Conservation (phyloP, 1,284 basidiomycete genomes). For the Apiotrichum mycotoxinovorans region DNA sequence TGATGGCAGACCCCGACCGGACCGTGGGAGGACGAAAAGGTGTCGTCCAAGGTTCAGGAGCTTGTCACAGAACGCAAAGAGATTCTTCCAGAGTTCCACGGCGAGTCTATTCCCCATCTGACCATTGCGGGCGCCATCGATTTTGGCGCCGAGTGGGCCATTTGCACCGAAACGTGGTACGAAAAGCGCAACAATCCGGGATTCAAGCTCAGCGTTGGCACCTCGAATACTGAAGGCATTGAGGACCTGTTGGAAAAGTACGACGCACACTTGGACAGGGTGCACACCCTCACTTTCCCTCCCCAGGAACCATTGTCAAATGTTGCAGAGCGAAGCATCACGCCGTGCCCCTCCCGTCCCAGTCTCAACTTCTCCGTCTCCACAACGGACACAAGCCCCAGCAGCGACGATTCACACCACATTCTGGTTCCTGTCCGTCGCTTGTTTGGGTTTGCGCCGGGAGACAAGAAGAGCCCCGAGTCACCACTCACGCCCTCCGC, state of each 20-base stretch:
- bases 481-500: background rate
- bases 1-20: slow-evolving; percentile 10
- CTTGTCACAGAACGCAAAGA: slow-evolving; percentile 14
- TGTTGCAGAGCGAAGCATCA: background rate
- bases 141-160: slow-evolving; percentile 24
- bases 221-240: slow-evolving; percentile 2
- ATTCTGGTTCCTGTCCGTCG: background rate
- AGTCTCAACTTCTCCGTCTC: slow-evolving; percentile 9
- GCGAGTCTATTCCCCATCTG: slow-evolving; percentile 17
- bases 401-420: slow-evolving; percentile 7
- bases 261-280: slow-evolving; percentile 8
- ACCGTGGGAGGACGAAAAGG: background rate
- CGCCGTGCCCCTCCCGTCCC: slow-evolving; percentile 5
- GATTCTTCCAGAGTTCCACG: slow-evolving; percentile 12
- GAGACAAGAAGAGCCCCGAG: background rate
- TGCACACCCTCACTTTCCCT: slow-evolving; percentile 13
- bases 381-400: background rate
- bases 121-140: slow-evolving; percentile 30
- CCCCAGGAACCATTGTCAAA: background rate
- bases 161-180: slow-evolving; percentile 26
- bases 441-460: background rate
- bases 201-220: slow-evolving; percentile 4
- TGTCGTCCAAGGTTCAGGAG: background rate
- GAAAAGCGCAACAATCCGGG: slow-evolving; percentile 20
- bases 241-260: slow-evolving; percentile 7